These are phyloP conservation scores for Rhizopogon hawkerae DNA, from an alignment of 1,284 basidiomycete genomes.

Conservation along the genomic window DNA sequence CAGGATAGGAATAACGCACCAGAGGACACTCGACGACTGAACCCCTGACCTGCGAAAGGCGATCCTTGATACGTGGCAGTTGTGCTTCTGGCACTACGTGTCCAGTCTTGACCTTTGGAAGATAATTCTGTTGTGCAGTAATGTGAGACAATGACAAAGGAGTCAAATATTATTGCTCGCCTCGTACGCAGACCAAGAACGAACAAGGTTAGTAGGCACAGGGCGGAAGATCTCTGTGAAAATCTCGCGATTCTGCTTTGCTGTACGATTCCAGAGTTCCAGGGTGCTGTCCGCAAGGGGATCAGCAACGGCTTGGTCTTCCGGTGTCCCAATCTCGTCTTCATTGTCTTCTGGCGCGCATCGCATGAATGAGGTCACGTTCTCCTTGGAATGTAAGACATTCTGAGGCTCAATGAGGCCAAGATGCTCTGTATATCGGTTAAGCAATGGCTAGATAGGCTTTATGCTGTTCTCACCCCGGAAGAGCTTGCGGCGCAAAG, in stretches of 20 bases:
- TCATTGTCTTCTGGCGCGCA: slow-evolving; percentile 64
- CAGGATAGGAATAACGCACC: slow-evolving; percentile 30
- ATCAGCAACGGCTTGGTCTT: slow-evolving; percentile 73
- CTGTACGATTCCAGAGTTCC: slow-evolving; percentile 64
- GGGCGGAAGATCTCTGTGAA: slow-evolving; percentile 79
- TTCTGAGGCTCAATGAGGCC: slow-evolving; percentile 68
- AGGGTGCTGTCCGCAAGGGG: slow-evolving; percentile 60
- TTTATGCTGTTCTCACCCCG: slow-evolving; percentile 39
- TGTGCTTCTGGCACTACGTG: slow-evolving; percentile 68
- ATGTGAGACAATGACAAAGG: slow-evolving; percentile 4
- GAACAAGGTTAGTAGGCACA: slow-evolving; percentile 75
- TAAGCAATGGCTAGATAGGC: background rate
- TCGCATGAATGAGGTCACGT: slow-evolving; percentile 63
- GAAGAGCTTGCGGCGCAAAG: slow-evolving; percentile 70
- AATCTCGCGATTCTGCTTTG: slow-evolving; percentile 69
- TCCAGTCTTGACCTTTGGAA: slow-evolving; percentile 70
- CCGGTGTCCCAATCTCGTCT: slow-evolving; percentile 50
- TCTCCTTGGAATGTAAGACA: slow-evolving; percentile 30
- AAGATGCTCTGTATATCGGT: slow-evolving; percentile 64
- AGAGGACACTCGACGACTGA: slow-evolving; percentile 71
- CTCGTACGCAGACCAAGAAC: slow-evolving; percentile 71
- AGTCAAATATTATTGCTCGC: slow-evolving; percentile 34
- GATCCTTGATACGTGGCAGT: slow-evolving; percentile 63
- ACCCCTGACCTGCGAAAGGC: slow-evolving; percentile 62
- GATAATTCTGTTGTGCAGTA: slow-evolving; percentile 48